These are phyloP conservation scores for Ailanthus altissimus DNA, from an alignment of 345 rosid genomes.

Conservation along the genomic window DNA sequence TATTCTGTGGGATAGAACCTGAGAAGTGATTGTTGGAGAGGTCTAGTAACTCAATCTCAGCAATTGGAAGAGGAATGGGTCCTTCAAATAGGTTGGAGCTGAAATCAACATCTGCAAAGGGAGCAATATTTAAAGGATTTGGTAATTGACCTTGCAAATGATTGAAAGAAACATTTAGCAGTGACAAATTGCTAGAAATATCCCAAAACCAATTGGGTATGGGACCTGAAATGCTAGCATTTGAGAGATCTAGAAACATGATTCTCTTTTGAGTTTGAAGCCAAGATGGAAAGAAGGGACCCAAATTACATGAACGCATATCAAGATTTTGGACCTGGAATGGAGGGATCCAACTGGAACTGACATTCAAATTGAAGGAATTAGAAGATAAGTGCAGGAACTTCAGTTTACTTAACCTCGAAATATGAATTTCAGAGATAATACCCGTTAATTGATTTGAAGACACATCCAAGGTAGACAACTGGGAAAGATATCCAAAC, in stretches of 20 bases:
- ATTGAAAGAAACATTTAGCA: not conserved
- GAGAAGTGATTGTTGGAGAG: slow-evolving; percentile 38
- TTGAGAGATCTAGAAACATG: slow-evolving; percentile 27
- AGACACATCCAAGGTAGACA: slow-evolving; percentile 32
- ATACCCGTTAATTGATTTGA: slow-evolving; percentile 37
- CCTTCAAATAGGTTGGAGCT: slow-evolving; percentile 19
- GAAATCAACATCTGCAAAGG: slow-evolving; percentile 29
- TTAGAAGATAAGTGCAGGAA: slow-evolving; percentile 33
- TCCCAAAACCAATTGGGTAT: slow-evolving; percentile 57
- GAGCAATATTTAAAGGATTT: slow-evolving; percentile 12
- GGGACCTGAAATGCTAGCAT: slow-evolving; percentile 42
- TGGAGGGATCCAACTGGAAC: slow-evolving; percentile 46
- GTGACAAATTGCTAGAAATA: slow-evolving; percentile 18
- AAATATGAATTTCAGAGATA: slow-evolving; percentile 37
- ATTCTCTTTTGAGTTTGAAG: slow-evolving; percentile 33
- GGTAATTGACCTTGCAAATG: slow-evolving; percentile 32
- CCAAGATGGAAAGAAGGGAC: slow-evolving; percentile 48
- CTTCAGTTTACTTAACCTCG: slow-evolving; percentile 34
- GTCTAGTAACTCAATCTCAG: slow-evolving; percentile 27
- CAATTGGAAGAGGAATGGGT: slow-evolving; percentile 28
- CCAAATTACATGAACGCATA: slow-evolving; percentile 41
- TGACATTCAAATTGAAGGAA: slow-evolving; percentile 41
- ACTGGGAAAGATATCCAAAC: slow-evolving; percentile 36
- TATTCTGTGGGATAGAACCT: slow-evolving; percentile 28
- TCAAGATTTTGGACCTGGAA: slow-evolving; percentile 39